Evolutionary conservation across 257 asterid genomes (phyloP).

Genomic region (Jacaranda mimosifolia): DNA sequence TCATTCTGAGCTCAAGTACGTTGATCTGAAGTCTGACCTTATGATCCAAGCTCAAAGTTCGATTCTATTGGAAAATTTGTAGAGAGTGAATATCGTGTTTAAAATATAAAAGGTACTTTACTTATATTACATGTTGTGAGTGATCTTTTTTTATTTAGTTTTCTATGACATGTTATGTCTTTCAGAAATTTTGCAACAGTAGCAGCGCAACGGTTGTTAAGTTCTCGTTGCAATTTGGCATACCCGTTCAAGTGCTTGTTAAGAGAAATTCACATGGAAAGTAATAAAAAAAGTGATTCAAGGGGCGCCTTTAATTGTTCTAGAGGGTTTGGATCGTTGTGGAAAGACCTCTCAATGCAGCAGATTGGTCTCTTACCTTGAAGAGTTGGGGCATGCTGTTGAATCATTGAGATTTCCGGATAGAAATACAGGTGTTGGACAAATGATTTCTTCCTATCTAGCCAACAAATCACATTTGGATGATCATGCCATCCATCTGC

Average conservation of each 20-base stretch:
- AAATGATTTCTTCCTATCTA: conserved; percentile 95
- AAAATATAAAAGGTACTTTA: background rate
- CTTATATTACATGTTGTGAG: background rate
- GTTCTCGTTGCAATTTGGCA: conserved; percentile 42
- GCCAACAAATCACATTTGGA: conserved; percentile 79
- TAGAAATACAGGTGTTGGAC: conserved; percentile 87
- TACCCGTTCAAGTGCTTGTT: conserved; percentile 56
- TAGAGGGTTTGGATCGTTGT: conserved; percentile 93
- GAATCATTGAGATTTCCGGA: conserved; percentile 97
- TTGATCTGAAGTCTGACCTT: background rate
- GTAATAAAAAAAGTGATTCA: conserved; percentile 46
- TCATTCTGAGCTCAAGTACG: conserved; percentile 11
- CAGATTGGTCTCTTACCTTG: conserved; percentile 63
- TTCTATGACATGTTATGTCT: background rate
- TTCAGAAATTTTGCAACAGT: conserved; percentile 49
- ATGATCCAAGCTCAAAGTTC: background rate
- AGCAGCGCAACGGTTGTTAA: conserved; percentile 38
- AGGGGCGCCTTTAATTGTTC: conserved; percentile 96
- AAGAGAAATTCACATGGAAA: conserved; percentile 74
- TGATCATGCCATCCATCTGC: conserved; percentile 89
- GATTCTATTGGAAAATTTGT: conserved; percentile 4
- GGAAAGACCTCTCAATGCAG: conserved; percentile 91
- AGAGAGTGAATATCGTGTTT: background rate
- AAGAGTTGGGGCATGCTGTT: conserved; percentile 71
- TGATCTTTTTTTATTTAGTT: background rate